phyloP scores from a whole-genome alignment of 2,329 filamentous ascomycete genomes.

The Magnaporthiopsis poae region DNA sequence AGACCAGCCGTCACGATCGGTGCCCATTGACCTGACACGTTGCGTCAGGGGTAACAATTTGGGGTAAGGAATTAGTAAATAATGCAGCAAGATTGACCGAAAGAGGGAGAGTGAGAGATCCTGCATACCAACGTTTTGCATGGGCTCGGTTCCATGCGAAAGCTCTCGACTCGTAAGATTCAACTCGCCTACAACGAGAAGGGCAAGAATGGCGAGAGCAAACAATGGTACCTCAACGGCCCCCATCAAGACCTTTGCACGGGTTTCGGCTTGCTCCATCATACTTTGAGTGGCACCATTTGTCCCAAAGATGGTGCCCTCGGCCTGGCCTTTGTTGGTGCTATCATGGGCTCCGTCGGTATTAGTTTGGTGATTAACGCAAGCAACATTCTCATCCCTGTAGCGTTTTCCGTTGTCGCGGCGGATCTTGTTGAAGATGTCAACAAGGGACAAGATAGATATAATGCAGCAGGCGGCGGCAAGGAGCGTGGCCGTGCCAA shows the following conservation, averaged over 20 bases:
- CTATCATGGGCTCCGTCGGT: no score
- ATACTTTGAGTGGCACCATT: constrained; percentile 42
- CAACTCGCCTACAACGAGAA: constrained; percentile 51
- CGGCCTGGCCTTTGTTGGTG: constrained; percentile 8
- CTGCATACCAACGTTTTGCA: constrained; percentile 47
- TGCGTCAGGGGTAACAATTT: not conserved
- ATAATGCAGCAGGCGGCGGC: constrained; percentile 57
- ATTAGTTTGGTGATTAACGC: no score
- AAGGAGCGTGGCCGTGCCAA: constrained; percentile 50
- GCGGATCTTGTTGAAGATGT: constrained; percentile 55
- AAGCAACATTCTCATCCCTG: constrained; percentile 23
- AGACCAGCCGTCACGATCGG: constrained; percentile 49
- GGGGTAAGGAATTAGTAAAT: constrained; percentile 10
- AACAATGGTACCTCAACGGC: constrained; percentile 52
- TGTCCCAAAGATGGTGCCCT: constrained; percentile 40
- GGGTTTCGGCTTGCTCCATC: constrained; percentile 46
- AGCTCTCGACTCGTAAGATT: constrained; percentile 54
- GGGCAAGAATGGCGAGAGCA: constrained; percentile 45
- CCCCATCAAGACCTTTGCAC: constrained; percentile 42
- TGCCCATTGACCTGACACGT: constrained; percentile 44
- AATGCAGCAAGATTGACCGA: not conserved
- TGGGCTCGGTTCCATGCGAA: constrained; percentile 50
- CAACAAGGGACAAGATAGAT: constrained; percentile 50
- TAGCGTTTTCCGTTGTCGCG: constrained; percentile 46
- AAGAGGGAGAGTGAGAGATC: constrained; percentile 15